phyloP scores from a whole-genome alignment of 805 yeast species.

The Kodamaea jinghongensis region DNA sequence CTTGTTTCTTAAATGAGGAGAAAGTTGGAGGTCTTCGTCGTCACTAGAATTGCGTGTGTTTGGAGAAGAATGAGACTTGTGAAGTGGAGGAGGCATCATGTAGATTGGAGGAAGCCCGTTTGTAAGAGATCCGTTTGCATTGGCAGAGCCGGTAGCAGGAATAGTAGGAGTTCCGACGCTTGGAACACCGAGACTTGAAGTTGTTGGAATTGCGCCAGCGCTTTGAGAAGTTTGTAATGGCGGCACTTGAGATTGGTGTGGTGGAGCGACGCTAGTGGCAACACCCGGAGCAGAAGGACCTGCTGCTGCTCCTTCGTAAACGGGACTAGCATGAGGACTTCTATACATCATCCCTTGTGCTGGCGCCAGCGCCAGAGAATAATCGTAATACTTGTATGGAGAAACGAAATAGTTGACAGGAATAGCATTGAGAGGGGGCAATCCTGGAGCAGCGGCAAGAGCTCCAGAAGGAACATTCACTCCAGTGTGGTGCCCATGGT shows the following conservation, averaged over 20 bases:
- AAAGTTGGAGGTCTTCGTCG: conserved; percentile 6
- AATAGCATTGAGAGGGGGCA: too few species aligned
- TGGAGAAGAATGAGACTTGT: conserved; percentile 7
- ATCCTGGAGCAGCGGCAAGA: conserved; percentile 7
- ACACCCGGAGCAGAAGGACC: too few species aligned
- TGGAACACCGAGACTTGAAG: too few species aligned
- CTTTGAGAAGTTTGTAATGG: neutral
- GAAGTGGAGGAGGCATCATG: conserved; percentile 3
- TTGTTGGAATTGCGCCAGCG: conserved; percentile 2
- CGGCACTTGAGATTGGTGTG: neutral
- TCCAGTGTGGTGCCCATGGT: conserved; percentile 1
- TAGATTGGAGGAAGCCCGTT: conserved; percentile 5
- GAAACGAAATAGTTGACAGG: neutral
- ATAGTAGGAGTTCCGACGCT: neutral
- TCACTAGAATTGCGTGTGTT: conserved; percentile 2
- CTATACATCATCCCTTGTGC: too few species aligned
- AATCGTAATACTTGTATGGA: conserved; percentile 14
- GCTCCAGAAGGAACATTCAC: conserved; percentile 6
- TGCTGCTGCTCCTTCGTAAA: neutral
- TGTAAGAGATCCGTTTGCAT: too few species aligned
- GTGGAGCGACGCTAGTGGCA: too few species aligned
- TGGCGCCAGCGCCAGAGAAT: conserved; percentile 5
- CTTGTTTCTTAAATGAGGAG: conserved; percentile 13
- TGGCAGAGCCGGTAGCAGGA: neutral
- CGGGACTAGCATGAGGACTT: neutral